Evolutionary conservation across 768 basidiomycete genomes (phyloP).

Genomic region (Suillus subalutaceus): DNA sequence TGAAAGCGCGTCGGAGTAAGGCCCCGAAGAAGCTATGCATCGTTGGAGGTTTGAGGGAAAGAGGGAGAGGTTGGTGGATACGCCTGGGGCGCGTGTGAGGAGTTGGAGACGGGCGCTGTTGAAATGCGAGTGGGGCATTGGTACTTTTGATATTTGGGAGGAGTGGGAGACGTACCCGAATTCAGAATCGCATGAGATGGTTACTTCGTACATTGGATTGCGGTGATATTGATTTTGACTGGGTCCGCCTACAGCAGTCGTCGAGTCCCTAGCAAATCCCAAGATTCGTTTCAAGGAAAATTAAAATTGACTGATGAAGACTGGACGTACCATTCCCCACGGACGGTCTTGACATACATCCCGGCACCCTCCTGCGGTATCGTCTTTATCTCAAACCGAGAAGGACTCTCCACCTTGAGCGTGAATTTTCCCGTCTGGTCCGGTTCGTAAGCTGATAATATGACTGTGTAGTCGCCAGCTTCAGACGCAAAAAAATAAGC

Average conservation of each 20-base stretch:
- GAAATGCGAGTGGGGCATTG: neutral
- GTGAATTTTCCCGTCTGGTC: constrained; percentile 65
- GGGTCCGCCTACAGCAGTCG: constrained; percentile 70
- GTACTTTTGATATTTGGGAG: neutral
- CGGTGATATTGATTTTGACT: constrained; percentile 61
- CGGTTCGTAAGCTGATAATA: constrained; percentile 87
- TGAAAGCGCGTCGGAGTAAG: constrained; percentile 74
- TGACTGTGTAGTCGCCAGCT: constrained; percentile 76
- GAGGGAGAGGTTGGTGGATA: constrained; percentile 64
- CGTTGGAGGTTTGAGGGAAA: constrained; percentile 43
- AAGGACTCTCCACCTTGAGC: constrained; percentile 63
- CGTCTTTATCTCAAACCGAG: constrained; percentile 58
- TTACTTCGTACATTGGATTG: constrained; percentile 73
- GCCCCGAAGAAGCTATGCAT: constrained; percentile 71
- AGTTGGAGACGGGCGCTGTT: constrained; percentile 73
- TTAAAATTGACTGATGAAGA: neutral
- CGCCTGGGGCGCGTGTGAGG: constrained; percentile 40
- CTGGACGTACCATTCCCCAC: constrained; percentile 70
- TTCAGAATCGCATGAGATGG: constrained; percentile 52
- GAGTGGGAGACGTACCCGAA: constrained; percentile 49
- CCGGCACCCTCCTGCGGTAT: constrained; percentile 91
- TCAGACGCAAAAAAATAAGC: neutral
- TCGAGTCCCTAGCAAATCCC: constrained; percentile 47
- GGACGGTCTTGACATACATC: constrained; percentile 73
- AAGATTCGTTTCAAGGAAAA: neutral